Evolutionary conservation across 2,329 filamentous ascomycete species (phyloP), one percentile per base, ranked within the genome.

Genomic region (Botryotinia convoluta): DNA sequence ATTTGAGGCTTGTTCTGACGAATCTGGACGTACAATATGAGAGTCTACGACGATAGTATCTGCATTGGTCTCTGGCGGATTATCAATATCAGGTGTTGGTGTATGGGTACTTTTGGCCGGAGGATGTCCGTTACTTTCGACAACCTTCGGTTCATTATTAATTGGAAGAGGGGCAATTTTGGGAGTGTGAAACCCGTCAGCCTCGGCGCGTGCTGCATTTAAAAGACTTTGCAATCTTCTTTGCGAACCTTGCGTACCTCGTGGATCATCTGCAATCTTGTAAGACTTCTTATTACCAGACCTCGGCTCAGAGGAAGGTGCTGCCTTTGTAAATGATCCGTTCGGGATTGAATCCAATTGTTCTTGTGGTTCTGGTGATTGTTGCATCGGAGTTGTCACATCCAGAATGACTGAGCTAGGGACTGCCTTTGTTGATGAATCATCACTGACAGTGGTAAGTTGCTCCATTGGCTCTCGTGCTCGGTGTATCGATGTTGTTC

Each of bases 261-360:
- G 48, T 57, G 65, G 65, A 22, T 69, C 48, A 32, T 69, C 65
- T 12, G 65, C 65, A 69, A 69, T 69, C 65, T 69, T 69, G 37
- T 69, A 69, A 16, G 65, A 69, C 37, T 59, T 69, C 37, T 57
- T 69, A 7, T 59, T 69, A 8, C 65, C 37, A 26, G 65, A 57
- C 7, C 18, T 57, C 54, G 48, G 48, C 48, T 69, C 65, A 57
- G 65, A 42, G 16, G 65, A 57, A 32, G 37, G 37, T 12, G 20
- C 37, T 57, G 51, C 37, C n/a, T 26, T 42, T 26, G 65, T 44
- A 29, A 44, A 42, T 18, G 35, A 59, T 39, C 20, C n/a, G 20
- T 42, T 32, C 14, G 48, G 18, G 8, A 22, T 4, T n/a, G 48
- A 18, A 22, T 42, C 39, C 4, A 57, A 69, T 18, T 69, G 48